Evolutionary conservation across 768 basidiomycete species (phyloP).

Genomic region (Lanmaoa pseudosensibilis): DNA sequence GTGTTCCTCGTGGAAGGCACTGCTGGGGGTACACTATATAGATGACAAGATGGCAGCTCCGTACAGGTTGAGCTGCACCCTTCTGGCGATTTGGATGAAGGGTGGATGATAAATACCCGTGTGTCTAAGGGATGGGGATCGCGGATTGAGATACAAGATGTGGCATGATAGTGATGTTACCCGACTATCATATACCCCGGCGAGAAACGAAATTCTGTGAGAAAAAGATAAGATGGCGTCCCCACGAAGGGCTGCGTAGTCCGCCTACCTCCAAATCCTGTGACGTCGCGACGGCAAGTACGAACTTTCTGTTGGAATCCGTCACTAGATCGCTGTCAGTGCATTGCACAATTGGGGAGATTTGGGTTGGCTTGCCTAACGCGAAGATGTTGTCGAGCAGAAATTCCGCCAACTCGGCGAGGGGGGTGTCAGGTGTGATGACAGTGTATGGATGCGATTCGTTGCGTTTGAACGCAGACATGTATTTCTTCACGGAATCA

Average conservation of each 20-base stretch:
- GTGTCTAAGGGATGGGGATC: neutral
- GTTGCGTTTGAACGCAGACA: constrained; percentile 72
- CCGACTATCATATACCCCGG: constrained; percentile 21
- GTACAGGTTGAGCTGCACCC: neutral
- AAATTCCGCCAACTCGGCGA: constrained; percentile 82
- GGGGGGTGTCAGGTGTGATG: constrained; percentile 77
- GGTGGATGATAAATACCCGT: neutral
- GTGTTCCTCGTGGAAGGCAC: neutral
- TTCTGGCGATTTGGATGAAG: neutral
- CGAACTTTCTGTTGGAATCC: constrained; percentile 77
- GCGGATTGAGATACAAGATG: neutral
- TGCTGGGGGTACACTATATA: neutral
- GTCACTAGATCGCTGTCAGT: constrained; percentile 58
- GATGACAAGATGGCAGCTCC: neutral
- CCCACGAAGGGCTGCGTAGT: neutral
- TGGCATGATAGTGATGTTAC: neutral
- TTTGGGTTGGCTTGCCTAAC: constrained; percentile 50
- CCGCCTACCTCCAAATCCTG: constrained; percentile 61
- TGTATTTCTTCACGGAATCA: constrained; percentile 69
- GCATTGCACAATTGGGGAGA: neutral
- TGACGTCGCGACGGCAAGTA: constrained; percentile 74
- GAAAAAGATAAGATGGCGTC: neutral
- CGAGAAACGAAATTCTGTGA: constrained; percentile 33
- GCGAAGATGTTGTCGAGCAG: constrained; percentile 72
- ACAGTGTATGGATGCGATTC: constrained; percentile 67